phyloP scores from a whole-genome alignment of 192 early-diverging fungal genomes.

The Coemansia sp. region DNA sequence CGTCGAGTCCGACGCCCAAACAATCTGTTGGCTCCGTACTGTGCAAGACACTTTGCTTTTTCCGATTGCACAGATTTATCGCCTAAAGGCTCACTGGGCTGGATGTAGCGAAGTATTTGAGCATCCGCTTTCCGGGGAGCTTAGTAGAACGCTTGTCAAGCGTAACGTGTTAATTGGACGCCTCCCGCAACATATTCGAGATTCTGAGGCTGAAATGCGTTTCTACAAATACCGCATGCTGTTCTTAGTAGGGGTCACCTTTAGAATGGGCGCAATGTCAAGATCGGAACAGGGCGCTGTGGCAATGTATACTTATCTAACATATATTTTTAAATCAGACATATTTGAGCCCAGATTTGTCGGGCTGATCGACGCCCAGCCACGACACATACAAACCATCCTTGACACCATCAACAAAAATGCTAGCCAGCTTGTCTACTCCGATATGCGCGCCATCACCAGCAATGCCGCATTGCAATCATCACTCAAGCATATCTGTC shows the following conservation, averaged over 20 bases:
- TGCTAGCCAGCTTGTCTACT: slow-evolving; percentile 30
- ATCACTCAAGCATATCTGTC: slow-evolving; percentile 32
- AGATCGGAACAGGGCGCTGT: slow-evolving; percentile 25
- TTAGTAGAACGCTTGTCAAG: slow-evolving; percentile 17
- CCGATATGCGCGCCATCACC: slow-evolving; percentile 41
- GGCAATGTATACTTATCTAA: slow-evolving; percentile 46
- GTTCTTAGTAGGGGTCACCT: slow-evolving; percentile 42
- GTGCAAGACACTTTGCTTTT: slow-evolving; percentile 36
- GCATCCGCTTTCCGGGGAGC: slow-evolving; percentile 26
- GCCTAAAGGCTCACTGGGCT: slow-evolving; percentile 43
- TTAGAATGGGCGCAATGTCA: slow-evolving; percentile 42
- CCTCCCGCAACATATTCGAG: slow-evolving; percentile 24
- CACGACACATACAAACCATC: slow-evolving; percentile 34
- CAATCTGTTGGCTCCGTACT: slow-evolving; percentile 34
- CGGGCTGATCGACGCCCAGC: slow-evolving; percentile 32
- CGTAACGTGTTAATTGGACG: slow-evolving; percentile 29
- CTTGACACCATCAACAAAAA: slow-evolving; percentile 45
- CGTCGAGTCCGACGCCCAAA: slow-evolving; percentile 30
- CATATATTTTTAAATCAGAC: slow-evolving; percentile 47
- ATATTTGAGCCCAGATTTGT: slow-evolving; percentile 33
- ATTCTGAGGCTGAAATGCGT: slow-evolving; percentile 25
- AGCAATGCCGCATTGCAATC: slow-evolving; percentile 38
- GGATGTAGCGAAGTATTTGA: slow-evolving; percentile 53
- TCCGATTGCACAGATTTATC: slow-evolving; percentile 33
- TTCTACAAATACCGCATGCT: slow-evolving; percentile 45